phyloP scores from a whole-genome alignment of 352 stramenopile species.

The Phytophthora pseudosyringae region DNA sequence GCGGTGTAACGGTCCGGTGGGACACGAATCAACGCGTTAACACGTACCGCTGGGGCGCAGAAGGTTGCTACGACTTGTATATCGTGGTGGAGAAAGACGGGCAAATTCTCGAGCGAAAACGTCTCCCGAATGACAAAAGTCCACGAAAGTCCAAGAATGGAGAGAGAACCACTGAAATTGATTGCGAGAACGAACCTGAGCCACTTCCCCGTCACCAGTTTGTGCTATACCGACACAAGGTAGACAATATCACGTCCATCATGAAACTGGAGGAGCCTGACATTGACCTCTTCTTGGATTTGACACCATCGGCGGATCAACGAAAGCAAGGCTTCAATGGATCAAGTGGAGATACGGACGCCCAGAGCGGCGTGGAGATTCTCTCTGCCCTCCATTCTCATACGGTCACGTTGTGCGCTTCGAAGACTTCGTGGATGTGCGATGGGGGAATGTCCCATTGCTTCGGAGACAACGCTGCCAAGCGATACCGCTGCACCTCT shows the following conservation, averaged over 20 bases:
- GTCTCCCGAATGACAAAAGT: slow-evolving; percentile 43
- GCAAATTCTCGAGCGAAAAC: slow-evolving; percentile 52
- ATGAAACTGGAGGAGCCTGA: slow-evolving; percentile 59
- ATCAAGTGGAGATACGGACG: neutral
- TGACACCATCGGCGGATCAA: slow-evolving; percentile 32
- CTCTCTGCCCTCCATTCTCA: slow-evolving; percentile 65
- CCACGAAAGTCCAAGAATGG: slow-evolving; percentile 17
- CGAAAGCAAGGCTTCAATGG: slow-evolving; percentile 3
- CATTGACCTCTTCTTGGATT: slow-evolving; percentile 63
- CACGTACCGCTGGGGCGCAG: slow-evolving; percentile 81
- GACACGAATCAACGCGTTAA: slow-evolving; percentile 87
- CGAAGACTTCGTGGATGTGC: slow-evolving; percentile 77
- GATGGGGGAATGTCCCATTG: slow-evolving; percentile 65
- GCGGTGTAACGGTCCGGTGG: slow-evolving; percentile 81
- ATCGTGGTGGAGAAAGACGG: slow-evolving; percentile 69
- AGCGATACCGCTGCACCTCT: slow-evolving; percentile 67
- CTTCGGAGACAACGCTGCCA: slow-evolving; percentile 57
- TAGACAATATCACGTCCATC: slow-evolving; percentile 51
- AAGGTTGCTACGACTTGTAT: slow-evolving; percentile 79
- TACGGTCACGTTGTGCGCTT: slow-evolving; percentile 48
- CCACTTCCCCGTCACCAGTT: slow-evolving; percentile 60
- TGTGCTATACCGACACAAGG: slow-evolving; percentile 64
- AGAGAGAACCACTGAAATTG: neutral
- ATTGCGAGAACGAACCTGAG: slow-evolving; percentile 23
- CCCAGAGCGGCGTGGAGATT: slow-evolving; percentile 27